phyloP scores from a whole-genome alignment of 441 rosid species.

The Bruguiera hainesii region DNA sequence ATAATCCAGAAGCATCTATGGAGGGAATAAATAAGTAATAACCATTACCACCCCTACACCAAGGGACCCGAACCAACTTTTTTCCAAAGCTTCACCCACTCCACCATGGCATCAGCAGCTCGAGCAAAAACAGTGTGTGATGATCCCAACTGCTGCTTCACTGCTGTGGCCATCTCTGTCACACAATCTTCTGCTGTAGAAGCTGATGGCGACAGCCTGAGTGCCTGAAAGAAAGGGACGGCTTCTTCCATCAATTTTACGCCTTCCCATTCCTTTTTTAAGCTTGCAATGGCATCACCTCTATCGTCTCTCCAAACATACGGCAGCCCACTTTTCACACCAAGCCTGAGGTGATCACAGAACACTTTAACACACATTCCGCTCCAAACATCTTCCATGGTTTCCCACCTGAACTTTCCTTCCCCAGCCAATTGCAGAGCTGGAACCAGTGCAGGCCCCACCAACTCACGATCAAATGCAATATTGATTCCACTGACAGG shows the following conservation, averaged over 20 bases:
- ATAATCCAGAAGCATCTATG: neutral
- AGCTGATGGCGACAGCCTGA: slow-evolving; percentile 54
- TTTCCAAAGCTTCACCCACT: slow-evolving; percentile 83
- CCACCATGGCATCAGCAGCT: slow-evolving; percentile 74
- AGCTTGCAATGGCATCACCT: slow-evolving; percentile 72
- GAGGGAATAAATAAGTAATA: neutral
- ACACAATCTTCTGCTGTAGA: slow-evolving; percentile 66
- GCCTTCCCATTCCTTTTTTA: slow-evolving; percentile 98
- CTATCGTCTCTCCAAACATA: slow-evolving; percentile 90
- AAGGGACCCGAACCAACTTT: slow-evolving; percentile 41
- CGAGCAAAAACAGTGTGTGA: slow-evolving; percentile 55
- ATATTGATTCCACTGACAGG: slow-evolving; percentile 91
- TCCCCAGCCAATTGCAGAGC: slow-evolving; percentile 73
- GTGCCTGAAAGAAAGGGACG: slow-evolving; percentile 74
- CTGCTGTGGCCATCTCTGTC: slow-evolving; percentile 54
- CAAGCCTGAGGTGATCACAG: slow-evolving; percentile 75
- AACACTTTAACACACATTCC: slow-evolving; percentile 89
- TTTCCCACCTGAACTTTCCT: slow-evolving; percentile 95
- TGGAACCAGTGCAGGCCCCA: slow-evolving; percentile 81
- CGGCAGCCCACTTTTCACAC: slow-evolving; percentile 88
- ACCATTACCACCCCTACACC: slow-evolving; percentile 4
- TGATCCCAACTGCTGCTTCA: slow-evolving; percentile 64
- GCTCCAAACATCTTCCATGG: slow-evolving; percentile 91
- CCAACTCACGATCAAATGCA: slow-evolving; percentile 66
- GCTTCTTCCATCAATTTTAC: slow-evolving; percentile 93